Base-by-base conservation (phyloP, 2,329 filamentous ascomycete species). In the Graphiopsis chlorocephala region DNA sequence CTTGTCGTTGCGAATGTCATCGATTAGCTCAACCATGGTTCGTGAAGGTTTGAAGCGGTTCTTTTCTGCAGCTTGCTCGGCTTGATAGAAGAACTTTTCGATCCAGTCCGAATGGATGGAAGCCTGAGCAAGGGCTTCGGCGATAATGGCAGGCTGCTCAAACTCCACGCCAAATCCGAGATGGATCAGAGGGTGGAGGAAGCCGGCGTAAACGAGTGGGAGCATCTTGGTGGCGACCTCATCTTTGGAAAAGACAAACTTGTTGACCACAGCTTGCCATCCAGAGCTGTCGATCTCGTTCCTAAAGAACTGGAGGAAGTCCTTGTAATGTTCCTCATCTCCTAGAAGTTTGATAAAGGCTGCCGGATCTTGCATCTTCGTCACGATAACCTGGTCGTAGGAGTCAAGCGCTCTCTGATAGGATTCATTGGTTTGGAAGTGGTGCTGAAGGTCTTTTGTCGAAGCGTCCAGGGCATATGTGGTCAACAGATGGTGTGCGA, bases 151-250 rank as follows among this genome's bases (percentile, higher is more conserved):
- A 1, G 91, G 91, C 73, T 96, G 92, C 11, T 84, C 76, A 80
- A 92, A 96, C 74, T 96, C 92, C 38, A 97, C 74, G 4, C 90
- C 93, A 73, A 92, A 96, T 57, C 92, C 90, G 23, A 96, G 83
- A 74, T 96, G 92, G 67, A 97, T 93, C 17, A 95, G 79, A 1
- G 92, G 92, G 72, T 96, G 92, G 2, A 93, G 70, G 67, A 94
- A 84, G 0, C 90, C 88, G 17, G 83, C 84, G 72, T 86, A 92
- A 72, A 94, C 79, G 20, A 92, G 83, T 1, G 82, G 81, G 2
- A 93, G 78, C 81, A 97, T 80, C 67, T 88, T 87, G 45, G 93
- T 86, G 4, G 89, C 87, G 50, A 83, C 78, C 50, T 87, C 83
- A 63, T 88, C 85, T 2, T 84, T 85, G 2, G 84, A 81, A 73